Percentiles rank a stretch among this genome's conserved stretches.
These are phyloP conservation scores for Lichtheimia corymbifera DNA, from an alignment of 371 early-diverging fungal genomes.

Conservation along the genomic window DNA sequence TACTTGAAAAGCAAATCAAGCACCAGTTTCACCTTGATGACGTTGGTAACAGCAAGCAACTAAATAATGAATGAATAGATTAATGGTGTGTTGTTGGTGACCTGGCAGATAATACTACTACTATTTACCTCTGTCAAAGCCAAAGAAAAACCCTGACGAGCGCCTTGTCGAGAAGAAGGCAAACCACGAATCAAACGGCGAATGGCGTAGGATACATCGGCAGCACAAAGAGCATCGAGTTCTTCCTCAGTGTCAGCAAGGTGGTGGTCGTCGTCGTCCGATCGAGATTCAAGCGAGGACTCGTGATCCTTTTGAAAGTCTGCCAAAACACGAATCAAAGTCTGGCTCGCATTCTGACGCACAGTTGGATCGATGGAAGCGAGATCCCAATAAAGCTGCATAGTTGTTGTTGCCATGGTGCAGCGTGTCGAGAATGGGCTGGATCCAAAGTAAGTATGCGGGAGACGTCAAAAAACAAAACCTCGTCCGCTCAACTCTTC, in stretches of 20 bases:
- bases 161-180: slow-evolving; percentile 84
- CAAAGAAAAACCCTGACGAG: slow-evolving; percentile 92
- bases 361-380: slow-evolving; percentile 61
- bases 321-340: slow-evolving; percentile 47
- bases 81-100: background rate
- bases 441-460: background rate
- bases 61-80: slow-evolving; percentile 10
- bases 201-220: slow-evolving; percentile 88
- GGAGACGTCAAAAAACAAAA: background rate
- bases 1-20: slow-evolving; percentile 69
- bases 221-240: slow-evolving; percentile 60
- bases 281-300: slow-evolving; percentile 25
- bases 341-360: slow-evolving; percentile 54
- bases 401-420: slow-evolving; percentile 42
- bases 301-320: slow-evolving; percentile 52
- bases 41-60: slow-evolving; percentile 44
- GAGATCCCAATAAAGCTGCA: slow-evolving; percentile 71
- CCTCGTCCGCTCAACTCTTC: background rate
- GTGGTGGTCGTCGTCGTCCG: slow-evolving; percentile 13
- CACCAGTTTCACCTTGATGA: slow-evolving; percentile 55
- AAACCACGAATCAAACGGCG: slow-evolving; percentile 88
- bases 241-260: slow-evolving; percentile 58
- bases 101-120: background rate
- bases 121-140: slow-evolving; percentile 85
- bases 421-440: background rate